Conservation (phyloP, 441 rosid genomes). For the Manihot esculenta region DNA sequence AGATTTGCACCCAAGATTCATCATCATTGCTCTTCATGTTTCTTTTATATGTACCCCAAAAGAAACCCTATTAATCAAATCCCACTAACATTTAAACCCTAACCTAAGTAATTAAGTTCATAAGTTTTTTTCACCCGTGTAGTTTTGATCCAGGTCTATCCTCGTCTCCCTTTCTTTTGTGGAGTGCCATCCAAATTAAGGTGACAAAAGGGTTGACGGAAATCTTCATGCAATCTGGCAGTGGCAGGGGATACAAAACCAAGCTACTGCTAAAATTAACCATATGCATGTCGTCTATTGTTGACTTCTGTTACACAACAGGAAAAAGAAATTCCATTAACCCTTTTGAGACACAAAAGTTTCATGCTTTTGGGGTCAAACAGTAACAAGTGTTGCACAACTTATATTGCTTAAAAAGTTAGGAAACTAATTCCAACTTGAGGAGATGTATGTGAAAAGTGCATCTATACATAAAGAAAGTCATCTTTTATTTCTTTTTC, state of each 20-base stretch:
- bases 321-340: conserved; percentile 28
- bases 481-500: not conserved
- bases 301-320: conserved; percentile 25
- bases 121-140: no score
- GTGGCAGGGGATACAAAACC: no score
- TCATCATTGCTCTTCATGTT: conserved; percentile 68
- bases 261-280: no score
- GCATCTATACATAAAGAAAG: not conserved
- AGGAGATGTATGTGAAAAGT: conserved; percentile 17
- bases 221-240: no score
- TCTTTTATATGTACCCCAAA: conserved; percentile 27
- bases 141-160: no score
- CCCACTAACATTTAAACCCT: conserved; percentile 5
- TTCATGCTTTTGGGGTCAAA: conserved; percentile 36
- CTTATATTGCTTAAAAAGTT: not conserved
- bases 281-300: conserved; percentile 33
- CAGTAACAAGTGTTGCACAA: conserved; percentile 25
- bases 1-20: conserved; percentile 86
- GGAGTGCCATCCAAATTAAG: no score
- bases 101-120: not conserved
- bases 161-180: no score
- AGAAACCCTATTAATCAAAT: no score
- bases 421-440: not conserved
- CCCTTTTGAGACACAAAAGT: conserved; percentile 15
- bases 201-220: no score